Base-by-base conservation (phyloP, 1,284 basidiomycete genomes). In the Cryptococcus maquisensis region DNA sequence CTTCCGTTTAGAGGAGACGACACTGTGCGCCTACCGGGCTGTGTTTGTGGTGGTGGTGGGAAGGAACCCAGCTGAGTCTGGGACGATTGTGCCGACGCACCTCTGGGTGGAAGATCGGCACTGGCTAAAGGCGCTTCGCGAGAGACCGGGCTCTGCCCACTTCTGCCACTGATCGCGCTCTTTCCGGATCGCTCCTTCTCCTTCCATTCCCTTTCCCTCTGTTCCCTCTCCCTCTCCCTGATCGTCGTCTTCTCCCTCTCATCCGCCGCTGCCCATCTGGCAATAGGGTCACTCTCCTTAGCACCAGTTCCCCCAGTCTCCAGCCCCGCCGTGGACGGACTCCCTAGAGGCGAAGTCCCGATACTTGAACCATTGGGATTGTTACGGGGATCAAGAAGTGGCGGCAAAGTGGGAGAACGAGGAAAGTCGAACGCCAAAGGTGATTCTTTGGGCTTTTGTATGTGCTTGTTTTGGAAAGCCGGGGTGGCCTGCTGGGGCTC, bases 361-460 rank as follows among this genome's bases (percentile, higher is more conserved):
- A 32, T 10, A 32, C 28, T 32, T 10, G 28, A 32, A 10, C 28
- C 10, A 10, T 32, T 23, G 12, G 35, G n/a, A 1, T 16, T 35
- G 16, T 26, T 51, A 15, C 60, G 55, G 9, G 63, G 60, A 49
- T 64, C 60, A 1, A 56, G 35, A 2, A 64, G 49, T 7, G 63
- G 56, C n/a, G 60, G 60, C 5, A 62, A 38, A 1, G 63, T 62
- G 9, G 63, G 55, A 9, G 63, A 64, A 3, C 56, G 55, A 7
- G 63, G 58, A 40, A 60, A 62, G 12, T 58, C 58, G 36, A 62
- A 55, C 21, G 38, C 47, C 32, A 62, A n/a, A 35, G 57, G 52
- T 26, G 28, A 32, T 10, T 32, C 28, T 32, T 32, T 32, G 4
- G 28, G 28, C 28, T 32, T 32, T 32, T 32, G 28, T 6, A 32